phyloP scores from a whole-genome alignment of 805 yeast genomes.

The Ogataea corticis region DNA sequence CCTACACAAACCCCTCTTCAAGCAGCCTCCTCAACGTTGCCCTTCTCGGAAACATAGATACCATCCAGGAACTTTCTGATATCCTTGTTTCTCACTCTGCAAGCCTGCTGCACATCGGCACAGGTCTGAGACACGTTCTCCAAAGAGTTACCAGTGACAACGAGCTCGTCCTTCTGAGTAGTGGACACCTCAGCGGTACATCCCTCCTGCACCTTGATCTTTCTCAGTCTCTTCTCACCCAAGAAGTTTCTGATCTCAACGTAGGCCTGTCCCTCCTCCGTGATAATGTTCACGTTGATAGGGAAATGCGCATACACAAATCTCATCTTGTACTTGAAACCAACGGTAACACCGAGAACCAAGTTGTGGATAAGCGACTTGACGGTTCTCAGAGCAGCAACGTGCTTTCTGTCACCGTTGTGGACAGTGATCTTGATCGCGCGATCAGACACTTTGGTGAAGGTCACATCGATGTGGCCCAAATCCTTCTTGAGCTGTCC shows the following conservation, averaged over 20 bases:
- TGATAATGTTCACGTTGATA: constrained; percentile 92
- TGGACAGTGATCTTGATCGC: constrained; percentile 88
- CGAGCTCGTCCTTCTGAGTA: constrained; percentile 90
- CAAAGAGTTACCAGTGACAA: constrained; percentile 90
- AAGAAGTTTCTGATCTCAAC: constrained; percentile 99
- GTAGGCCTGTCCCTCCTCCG: constrained; percentile 67
- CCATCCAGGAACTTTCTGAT: constrained; percentile 99
- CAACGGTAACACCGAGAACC: constrained; percentile 98
- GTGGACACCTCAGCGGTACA: constrained; percentile 81
- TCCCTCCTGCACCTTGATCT: constrained; percentile 83
- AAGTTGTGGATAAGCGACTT: constrained; percentile 91
- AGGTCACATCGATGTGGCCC: constrained; percentile 92
- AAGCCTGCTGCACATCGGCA: constrained; percentile 96
- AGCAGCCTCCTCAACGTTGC: constrained; percentile 64
- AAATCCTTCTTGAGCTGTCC: constrained; percentile 89
- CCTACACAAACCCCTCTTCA: constrained; percentile 7
- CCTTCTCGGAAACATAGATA: constrained; percentile 97
- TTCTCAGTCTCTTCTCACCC: constrained; percentile 98
- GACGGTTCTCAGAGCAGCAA: constrained; percentile 98
- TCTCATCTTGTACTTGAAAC: constrained; percentile 99
- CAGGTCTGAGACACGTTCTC: constrained; percentile 98
- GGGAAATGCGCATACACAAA: constrained; percentile 99
- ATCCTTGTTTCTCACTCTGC: constrained; percentile 99
- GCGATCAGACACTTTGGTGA: constrained; percentile 69
- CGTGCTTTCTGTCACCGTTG: constrained; percentile 99